phyloP scores from a whole-genome alignment of 495 filamentous ascomycete genomes.

The Echria macrotheca region DNA sequence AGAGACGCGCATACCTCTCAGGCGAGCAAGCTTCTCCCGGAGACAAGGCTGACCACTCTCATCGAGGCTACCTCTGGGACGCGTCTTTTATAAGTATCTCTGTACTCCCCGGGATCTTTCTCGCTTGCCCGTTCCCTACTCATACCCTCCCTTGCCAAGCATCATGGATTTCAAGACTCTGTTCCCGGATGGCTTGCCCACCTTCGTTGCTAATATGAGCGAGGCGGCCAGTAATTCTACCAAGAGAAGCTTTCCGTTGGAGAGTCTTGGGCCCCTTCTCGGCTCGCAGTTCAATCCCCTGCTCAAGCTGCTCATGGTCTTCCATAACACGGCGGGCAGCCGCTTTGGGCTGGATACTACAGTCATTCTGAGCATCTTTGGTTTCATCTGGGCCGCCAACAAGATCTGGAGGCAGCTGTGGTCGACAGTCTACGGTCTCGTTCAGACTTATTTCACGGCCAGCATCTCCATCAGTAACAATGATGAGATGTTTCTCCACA shows the following conservation, averaged over 20 bases:
- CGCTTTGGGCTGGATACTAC: slow-evolving; percentile 37
- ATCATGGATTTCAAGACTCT: slow-evolving; percentile 27
- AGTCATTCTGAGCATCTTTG: slow-evolving; percentile 28
- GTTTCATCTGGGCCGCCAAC: slow-evolving; percentile 35
- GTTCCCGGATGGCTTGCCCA: slow-evolving; percentile 19
- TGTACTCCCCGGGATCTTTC: too few relatives aligned
- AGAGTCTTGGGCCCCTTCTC: slow-evolving; percentile 23
- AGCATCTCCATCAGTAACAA: slow-evolving; percentile 49
- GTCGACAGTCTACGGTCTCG: slow-evolving; percentile 16
- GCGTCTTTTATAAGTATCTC: background rate
- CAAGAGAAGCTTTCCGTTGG: slow-evolving; percentile 16
- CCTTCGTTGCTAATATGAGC: slow-evolving; percentile 18
- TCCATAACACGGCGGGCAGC: slow-evolving; percentile 26
- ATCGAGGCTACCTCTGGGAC: too few relatives aligned
- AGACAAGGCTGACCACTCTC: too few relatives aligned
- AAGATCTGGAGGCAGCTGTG: slow-evolving; percentile 30
- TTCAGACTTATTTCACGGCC: slow-evolving; percentile 47
- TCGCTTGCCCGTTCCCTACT: too few relatives aligned
- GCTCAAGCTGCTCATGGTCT: slow-evolving; percentile 22
- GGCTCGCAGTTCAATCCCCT: slow-evolving; percentile 28
- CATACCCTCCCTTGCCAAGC: too few relatives aligned
- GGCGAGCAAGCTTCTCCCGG: too few relatives aligned
- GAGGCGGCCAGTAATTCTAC: slow-evolving; percentile 10
- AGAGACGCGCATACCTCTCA: too few relatives aligned
- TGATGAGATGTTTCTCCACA: slow-evolving; percentile 56